Evolutionary conservation across 805 yeast genomes (phyloP).

Genomic region (Wickerhamomyces alni): DNA sequence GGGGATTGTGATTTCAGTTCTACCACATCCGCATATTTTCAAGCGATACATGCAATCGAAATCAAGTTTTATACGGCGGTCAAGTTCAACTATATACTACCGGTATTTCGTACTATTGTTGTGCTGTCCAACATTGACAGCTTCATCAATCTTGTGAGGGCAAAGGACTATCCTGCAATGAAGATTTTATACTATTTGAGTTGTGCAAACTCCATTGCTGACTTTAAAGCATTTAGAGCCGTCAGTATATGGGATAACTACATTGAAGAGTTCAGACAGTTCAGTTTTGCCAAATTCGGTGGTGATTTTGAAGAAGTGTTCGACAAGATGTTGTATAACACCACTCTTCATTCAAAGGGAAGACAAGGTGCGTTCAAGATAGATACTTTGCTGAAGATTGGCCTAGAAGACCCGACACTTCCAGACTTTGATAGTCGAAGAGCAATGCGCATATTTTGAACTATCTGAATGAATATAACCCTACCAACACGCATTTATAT

Average conservation of each 20-base stretch:
- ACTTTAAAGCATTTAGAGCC: conserved; percentile 13
- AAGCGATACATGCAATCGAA: conserved; percentile 10
- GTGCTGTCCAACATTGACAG: conserved; percentile 2
- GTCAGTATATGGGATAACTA: conserved; percentile 17
- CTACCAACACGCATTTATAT: too few relatives aligned
- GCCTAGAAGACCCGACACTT: background rate
- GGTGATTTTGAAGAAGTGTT: conserved; percentile 13
- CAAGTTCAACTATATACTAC: conserved; percentile 15
- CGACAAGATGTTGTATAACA: conserved; percentile 14
- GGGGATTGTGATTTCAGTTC: background rate
- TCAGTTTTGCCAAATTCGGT: conserved; percentile 3
- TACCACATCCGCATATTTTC: conserved; percentile 4
- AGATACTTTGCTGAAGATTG: background rate
- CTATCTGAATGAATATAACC: too few relatives aligned
- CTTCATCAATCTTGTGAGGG: conserved; percentile 9
- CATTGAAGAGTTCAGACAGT: conserved; percentile 11
- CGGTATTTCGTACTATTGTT: conserved; percentile 12
- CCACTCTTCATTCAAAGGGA: background rate
- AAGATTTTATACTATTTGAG: conserved; percentile 17
- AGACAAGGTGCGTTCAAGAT: background rate
- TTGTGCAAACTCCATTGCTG: conserved; percentile 16
- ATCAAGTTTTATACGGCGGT: conserved; percentile 12
- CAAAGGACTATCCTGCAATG: conserved; percentile 13
- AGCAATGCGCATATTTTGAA: too few relatives aligned
- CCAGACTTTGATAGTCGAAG: too few relatives aligned